Percentiles rank a stretch among this genome's conserved stretches.
Evolutionary conservation across 1,284 basidiomycete genomes (phyloP).

Genomic region (Megacollybia platyphylla): DNA sequence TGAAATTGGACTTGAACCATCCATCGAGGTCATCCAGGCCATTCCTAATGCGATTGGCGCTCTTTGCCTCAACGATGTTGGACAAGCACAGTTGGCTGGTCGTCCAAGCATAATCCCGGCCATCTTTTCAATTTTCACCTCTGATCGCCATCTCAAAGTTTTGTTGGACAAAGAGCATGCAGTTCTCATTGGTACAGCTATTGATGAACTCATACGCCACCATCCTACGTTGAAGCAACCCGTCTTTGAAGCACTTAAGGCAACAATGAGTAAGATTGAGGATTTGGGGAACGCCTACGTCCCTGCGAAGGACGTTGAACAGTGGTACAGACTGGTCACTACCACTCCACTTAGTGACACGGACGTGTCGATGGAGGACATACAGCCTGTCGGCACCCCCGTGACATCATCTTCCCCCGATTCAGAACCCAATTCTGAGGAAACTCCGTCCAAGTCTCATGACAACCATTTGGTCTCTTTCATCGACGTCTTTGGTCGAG

Average conservation of each 20-base stretch:
- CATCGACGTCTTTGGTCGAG: slow-evolving; percentile 66
- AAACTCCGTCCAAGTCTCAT: slow-evolving; percentile 33
- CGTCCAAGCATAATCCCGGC: slow-evolving; percentile 74
- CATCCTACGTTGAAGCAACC: slow-evolving; percentile 80
- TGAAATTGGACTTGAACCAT: slow-evolving; percentile 75
- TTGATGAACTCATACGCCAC: slow-evolving; percentile 95
- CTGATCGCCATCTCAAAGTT: slow-evolving; percentile 77
- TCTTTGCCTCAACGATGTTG: slow-evolving; percentile 86
- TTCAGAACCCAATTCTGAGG: slow-evolving; percentile 12
- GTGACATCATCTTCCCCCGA: slow-evolving; percentile 6
- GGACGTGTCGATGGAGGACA: slow-evolving; percentile 43
- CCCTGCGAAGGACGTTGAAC: slow-evolving; percentile 43
- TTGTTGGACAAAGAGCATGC: slow-evolving; percentile 91
- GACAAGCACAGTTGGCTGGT: slow-evolving; percentile 71
- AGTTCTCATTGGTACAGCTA: slow-evolving; percentile 74
- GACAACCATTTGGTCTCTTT: slow-evolving; percentile 67
- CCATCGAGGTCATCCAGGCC: slow-evolving; percentile 85
- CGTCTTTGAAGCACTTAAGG: slow-evolving; percentile 68
- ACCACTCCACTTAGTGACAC: slow-evolving; percentile 18
- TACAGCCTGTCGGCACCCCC: slow-evolving; percentile 13
- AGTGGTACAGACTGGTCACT: slow-evolving; percentile 50
- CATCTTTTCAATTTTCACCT: slow-evolving; percentile 81
- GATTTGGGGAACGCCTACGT: slow-evolving; percentile 52
- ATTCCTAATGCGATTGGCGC: slow-evolving; percentile 96
- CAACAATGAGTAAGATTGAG: slow-evolving; percentile 63